Conservation (phyloP, 2,329 filamentous ascomycete genomes). For the Fonsecaea erecta region DNA sequence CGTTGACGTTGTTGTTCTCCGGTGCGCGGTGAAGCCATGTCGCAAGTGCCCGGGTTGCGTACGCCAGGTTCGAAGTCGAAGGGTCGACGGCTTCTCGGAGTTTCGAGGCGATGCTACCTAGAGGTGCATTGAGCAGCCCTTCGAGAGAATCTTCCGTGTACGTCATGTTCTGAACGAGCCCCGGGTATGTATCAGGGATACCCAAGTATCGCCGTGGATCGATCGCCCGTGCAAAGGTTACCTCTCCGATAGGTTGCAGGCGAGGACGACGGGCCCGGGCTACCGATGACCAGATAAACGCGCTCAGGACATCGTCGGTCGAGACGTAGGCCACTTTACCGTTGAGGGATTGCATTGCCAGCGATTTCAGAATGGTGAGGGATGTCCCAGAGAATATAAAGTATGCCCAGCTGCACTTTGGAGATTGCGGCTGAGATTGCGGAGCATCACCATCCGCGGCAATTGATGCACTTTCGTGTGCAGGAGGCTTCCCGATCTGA, state of each 20-base stretch:
- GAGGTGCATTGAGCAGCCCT: constrained; percentile 40
- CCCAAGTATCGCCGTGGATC: constrained; percentile 53
- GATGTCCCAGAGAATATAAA: constrained; percentile 50
- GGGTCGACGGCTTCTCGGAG: constrained; percentile 50
- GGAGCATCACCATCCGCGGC: neutral
- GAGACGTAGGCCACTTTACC: constrained; percentile 48
- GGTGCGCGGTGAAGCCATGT: constrained; percentile 45
- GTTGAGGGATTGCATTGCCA: constrained; percentile 41
- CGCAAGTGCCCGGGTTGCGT: constrained; percentile 48
- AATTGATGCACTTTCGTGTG: constrained; percentile 15
- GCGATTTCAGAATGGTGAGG: constrained; percentile 49
- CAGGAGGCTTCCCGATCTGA: constrained; percentile 40
- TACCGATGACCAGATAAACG: constrained; percentile 57
- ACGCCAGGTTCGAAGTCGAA: constrained; percentile 43
- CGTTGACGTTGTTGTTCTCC: constrained; percentile 46
- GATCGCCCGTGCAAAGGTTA: constrained; percentile 55
- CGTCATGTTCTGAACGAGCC: constrained; percentile 55
- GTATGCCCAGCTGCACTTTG: constrained; percentile 50
- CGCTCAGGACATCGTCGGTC: constrained; percentile 60
- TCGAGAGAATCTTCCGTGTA: constrained; percentile 44
- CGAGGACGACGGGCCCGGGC: constrained; percentile 49
- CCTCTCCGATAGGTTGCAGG: constrained; percentile 36
- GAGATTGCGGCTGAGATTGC: constrained; percentile 15
- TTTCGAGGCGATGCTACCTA: constrained; percentile 46
- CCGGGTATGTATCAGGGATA: constrained; percentile 54